Percentiles rank a stretch among this genome's conserved stretches.
phyloP scores from a whole-genome alignment of 2,329 filamentous ascomycete genomes.

The Ophiognomonia clavigignenti-juglandacearum region DNA sequence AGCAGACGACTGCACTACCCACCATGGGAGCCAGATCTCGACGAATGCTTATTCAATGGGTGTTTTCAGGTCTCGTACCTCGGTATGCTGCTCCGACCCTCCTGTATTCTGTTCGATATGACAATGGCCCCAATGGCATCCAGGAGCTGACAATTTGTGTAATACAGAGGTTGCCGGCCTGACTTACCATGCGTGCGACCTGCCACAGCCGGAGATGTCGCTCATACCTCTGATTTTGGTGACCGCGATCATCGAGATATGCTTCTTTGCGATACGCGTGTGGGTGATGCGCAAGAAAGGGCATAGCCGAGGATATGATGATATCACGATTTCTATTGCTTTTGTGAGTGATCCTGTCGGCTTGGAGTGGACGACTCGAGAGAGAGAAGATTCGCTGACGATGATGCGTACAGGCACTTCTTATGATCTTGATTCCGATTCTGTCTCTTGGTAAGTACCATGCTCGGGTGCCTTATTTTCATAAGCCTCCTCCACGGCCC shows the following conservation, averaged over 20 bases:
- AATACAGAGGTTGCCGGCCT: background rate
- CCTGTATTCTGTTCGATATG: background rate
- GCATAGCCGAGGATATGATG: background rate
- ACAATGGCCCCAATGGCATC: background rate
- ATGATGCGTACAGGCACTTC: background rate
- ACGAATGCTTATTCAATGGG: background rate
- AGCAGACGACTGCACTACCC: background rate
- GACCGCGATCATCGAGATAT: background rate
- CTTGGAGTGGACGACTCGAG: background rate
- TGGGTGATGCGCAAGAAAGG: background rate
- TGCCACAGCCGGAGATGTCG: background rate
- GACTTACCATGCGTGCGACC: background rate
- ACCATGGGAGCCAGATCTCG: background rate
- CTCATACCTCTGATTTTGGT: background rate
- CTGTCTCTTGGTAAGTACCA: background rate
- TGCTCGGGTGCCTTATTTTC: background rate
- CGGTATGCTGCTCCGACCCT: background rate
- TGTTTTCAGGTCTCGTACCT: background rate
- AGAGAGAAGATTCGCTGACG: background rate
- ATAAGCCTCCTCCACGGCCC: background rate
- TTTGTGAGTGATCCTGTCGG: background rate
- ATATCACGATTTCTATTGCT: background rate
- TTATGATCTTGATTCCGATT: background rate
- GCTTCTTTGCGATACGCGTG: conserved; percentile 1
- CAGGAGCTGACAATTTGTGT: background rate